Conservation (phyloP, 805 yeast genomes). For the Suhomyces canberraensis region DNA sequence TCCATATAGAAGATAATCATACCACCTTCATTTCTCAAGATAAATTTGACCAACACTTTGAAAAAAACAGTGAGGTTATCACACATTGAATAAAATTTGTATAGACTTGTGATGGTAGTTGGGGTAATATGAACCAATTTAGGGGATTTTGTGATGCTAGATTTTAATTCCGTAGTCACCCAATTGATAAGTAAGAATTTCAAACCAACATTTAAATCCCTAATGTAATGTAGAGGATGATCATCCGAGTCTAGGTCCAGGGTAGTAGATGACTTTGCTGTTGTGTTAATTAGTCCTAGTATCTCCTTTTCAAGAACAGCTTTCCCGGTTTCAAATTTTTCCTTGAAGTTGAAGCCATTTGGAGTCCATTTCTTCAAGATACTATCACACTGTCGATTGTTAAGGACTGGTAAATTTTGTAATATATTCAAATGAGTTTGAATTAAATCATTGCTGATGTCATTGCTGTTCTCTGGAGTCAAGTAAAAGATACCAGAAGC, state of each 20-base stretch:
- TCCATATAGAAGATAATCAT: slow-evolving; percentile 42
- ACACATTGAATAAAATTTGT: slow-evolving; percentile 34
- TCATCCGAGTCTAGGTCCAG: neutral
- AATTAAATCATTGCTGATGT: slow-evolving; percentile 30
- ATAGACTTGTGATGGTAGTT: slow-evolving; percentile 26
- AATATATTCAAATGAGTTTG: slow-evolving; percentile 53
- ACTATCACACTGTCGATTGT: slow-evolving; percentile 53
- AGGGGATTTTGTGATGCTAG: slow-evolving; percentile 30
- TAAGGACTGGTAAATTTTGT: slow-evolving; percentile 54
- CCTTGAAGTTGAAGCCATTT: slow-evolving; percentile 26
- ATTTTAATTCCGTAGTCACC: slow-evolving; percentile 43
- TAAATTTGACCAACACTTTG: slow-evolving; percentile 30
- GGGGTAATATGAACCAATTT: slow-evolving; percentile 36
- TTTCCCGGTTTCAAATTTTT: slow-evolving; percentile 39
- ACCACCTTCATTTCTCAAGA: slow-evolving; percentile 39
- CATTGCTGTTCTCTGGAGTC: slow-evolving; percentile 20
- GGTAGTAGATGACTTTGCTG: neutral
- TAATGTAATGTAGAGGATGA: slow-evolving; percentile 2
- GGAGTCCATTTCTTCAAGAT: slow-evolving; percentile 49
- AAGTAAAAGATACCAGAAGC: slow-evolving; percentile 81
- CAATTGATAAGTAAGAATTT: slow-evolving; percentile 47
- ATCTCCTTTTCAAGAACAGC: slow-evolving; percentile 28
- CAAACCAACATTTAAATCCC: slow-evolving; percentile 37
- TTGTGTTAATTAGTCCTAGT: slow-evolving; percentile 13
- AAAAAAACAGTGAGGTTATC: slow-evolving; percentile 41